Conservation (phyloP, 495 filamentous ascomycete species). For the Penicillium subrubescens region DNA sequence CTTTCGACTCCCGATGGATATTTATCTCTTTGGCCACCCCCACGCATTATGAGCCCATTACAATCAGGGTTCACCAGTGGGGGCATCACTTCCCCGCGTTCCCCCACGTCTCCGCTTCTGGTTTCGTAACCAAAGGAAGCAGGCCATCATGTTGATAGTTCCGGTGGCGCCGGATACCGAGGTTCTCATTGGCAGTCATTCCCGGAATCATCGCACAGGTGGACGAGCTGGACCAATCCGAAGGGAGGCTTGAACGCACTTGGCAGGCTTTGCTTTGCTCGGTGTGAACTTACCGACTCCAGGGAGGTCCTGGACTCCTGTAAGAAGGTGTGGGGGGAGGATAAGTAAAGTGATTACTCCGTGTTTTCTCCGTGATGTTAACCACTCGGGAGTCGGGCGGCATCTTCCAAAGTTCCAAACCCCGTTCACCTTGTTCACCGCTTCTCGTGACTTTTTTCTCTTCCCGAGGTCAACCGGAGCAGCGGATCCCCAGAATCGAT, state of each 20-base stretch:
- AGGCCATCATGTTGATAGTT: not conserved
- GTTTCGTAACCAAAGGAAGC: not conserved
- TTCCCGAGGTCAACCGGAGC: not conserved
- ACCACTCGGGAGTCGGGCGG: not conserved
- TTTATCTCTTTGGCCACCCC: conserved; percentile 12
- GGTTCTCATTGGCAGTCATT: not conserved
- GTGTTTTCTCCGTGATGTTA: not conserved
- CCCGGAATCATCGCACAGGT: not conserved
- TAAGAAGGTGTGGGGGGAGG: not conserved
- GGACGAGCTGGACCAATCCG: not conserved
- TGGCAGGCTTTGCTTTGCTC: not conserved
- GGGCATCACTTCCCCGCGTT: conserved; percentile 17
- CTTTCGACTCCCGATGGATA: not conserved
- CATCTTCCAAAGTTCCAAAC: not conserved
- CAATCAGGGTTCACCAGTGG: not conserved
- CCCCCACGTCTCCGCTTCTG: conserved; percentile 17
- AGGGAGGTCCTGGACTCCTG: not conserved
- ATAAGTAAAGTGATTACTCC: not conserved
- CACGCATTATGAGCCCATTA: not conserved
- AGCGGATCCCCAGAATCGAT: not conserved
- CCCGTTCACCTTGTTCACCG: not conserved
- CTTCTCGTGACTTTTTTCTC: not conserved
- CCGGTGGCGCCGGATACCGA: not conserved
- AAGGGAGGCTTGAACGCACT: not conserved
- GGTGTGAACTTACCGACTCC: not conserved